phyloP scores from a whole-genome alignment of 1,284 basidiomycete genomes.

The Singerocomus inundabilis region DNA sequence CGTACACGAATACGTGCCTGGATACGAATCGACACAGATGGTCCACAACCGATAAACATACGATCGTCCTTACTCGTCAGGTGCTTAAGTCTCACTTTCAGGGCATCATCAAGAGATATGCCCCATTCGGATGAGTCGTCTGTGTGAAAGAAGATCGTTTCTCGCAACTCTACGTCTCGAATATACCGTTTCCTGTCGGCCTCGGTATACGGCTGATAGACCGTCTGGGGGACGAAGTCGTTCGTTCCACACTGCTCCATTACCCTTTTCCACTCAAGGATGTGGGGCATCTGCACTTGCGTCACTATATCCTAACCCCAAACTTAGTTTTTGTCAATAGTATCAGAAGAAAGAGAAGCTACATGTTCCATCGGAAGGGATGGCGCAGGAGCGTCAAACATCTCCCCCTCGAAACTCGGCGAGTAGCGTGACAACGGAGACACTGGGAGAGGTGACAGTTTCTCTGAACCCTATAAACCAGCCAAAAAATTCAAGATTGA shows the following conservation, averaged over 20 bases:
- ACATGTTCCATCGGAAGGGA: slow-evolving; percentile 13
- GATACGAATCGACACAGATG: slow-evolving; percentile 72
- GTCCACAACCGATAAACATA: slow-evolving; percentile 67
- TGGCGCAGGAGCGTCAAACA: background rate
- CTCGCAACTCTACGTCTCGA: slow-evolving; percentile 58
- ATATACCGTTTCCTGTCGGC: slow-evolving; percentile 73
- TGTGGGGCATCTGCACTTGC: slow-evolving; percentile 25
- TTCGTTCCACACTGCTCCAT: slow-evolving; percentile 31
- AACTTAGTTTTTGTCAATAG: slow-evolving; percentile 7
- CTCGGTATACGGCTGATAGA: slow-evolving; percentile 71
- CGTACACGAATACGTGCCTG: slow-evolving; percentile 44
- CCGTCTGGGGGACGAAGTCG: slow-evolving; percentile 59
- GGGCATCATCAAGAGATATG: slow-evolving; percentile 54
- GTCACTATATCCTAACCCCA: slow-evolving; percentile 23
- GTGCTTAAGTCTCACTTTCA: slow-evolving; percentile 41
- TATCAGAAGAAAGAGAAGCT: background rate
- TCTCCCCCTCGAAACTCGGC: background rate
- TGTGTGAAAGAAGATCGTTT: slow-evolving; percentile 60
- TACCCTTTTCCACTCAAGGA: slow-evolving; percentile 28
- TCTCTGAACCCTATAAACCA: slow-evolving; percentile 12
- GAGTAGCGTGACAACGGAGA: slow-evolving; percentile 18
- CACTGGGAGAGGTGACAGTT: slow-evolving; percentile 1
- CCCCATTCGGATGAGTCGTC: slow-evolving; percentile 53
- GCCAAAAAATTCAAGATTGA: background rate
- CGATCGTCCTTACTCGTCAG: slow-evolving; percentile 53